Conservation (phyloP, 2,329 filamentous ascomycete genomes). For the Xylogone sp. region DNA sequence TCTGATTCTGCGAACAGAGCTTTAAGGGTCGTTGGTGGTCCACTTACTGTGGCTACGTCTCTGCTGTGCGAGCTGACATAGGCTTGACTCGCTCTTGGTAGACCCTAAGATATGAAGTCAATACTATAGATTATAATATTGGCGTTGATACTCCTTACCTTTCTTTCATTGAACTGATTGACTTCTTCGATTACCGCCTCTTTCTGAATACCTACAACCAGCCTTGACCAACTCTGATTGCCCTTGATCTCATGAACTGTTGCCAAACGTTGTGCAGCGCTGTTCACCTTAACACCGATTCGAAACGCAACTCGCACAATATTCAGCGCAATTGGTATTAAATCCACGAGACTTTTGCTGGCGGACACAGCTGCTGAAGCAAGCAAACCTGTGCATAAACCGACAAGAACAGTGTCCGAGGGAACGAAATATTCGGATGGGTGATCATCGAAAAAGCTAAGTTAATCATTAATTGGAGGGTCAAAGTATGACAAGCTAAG, state of each 20-base stretch:
- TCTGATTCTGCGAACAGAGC: constrained; percentile 11
- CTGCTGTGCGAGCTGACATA: constrained; percentile 16
- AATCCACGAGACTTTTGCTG: constrained; percentile 21
- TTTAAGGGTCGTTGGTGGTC: constrained; percentile 11
- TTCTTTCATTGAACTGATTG: constrained; percentile 11
- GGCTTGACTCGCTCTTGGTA: constrained; percentile 1
- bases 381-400: constrained; percentile 29
- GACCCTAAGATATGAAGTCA: constrained; percentile 3
- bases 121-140: too few relatives aligned
- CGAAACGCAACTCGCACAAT: constrained; percentile 27
- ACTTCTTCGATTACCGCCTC: constrained; percentile 12
- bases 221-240: constrained; percentile 16
- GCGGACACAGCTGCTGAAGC: constrained; percentile 28
- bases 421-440: neutral
- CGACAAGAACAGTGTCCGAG: constrained; percentile 5
- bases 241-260: too few relatives aligned
- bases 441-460: neutral
- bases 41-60: constrained; percentile 16
- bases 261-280: constrained; percentile 8
- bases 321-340: constrained; percentile 27
- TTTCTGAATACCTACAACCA: constrained; percentile 11
- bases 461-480: neutral
- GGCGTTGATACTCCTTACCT: too few relatives aligned
- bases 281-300: constrained; percentile 20
- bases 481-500: neutral